Conservation (phyloP, 2,329 filamentous ascomycete species). For the Phoma sp. region DNA sequence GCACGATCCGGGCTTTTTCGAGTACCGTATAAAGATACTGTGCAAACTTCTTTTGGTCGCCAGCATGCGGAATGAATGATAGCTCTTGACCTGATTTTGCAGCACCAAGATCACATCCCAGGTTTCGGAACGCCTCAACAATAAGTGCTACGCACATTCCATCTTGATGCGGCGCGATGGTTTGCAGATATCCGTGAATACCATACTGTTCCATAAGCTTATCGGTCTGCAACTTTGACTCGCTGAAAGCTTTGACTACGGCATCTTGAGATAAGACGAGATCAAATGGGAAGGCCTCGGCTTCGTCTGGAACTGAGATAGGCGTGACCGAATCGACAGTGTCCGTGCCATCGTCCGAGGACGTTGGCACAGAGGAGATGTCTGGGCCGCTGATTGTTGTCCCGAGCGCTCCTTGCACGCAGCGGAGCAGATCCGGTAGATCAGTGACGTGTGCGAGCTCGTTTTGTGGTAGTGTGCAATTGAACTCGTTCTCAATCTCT, state of each 20-base stretch:
- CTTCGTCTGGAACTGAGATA: background rate
- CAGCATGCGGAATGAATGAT: constrained; percentile 5
- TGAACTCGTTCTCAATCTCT: constrained; percentile 33
- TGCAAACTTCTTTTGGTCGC: constrained; percentile 21
- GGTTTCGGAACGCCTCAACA: constrained; percentile 34
- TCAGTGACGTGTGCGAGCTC: constrained; percentile 11
- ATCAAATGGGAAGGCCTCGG: background rate
- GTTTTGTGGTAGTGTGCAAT: constrained; percentile 9
- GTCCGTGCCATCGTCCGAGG: background rate
- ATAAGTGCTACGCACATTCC: constrained; percentile 30
- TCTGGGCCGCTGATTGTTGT: background rate
- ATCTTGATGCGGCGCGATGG: constrained; percentile 28
- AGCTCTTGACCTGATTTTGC: constrained; percentile 13
- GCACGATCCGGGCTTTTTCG: constrained; percentile 14
- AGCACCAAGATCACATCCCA: constrained; percentile 22
- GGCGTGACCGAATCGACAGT: background rate
- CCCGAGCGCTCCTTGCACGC: constrained; percentile 4
- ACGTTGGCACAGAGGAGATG: background rate
- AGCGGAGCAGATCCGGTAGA: constrained; percentile 5
- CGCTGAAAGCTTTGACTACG: background rate
- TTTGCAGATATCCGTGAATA: background rate
- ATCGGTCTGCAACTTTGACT: background rate
- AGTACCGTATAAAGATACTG: constrained; percentile 26
- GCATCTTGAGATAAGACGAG: background rate
- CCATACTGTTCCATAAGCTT: constrained; percentile 7